Evolutionary conservation across 139 green algal genomes (phyloP).

Genomic region (Chlorella sp.): DNA sequence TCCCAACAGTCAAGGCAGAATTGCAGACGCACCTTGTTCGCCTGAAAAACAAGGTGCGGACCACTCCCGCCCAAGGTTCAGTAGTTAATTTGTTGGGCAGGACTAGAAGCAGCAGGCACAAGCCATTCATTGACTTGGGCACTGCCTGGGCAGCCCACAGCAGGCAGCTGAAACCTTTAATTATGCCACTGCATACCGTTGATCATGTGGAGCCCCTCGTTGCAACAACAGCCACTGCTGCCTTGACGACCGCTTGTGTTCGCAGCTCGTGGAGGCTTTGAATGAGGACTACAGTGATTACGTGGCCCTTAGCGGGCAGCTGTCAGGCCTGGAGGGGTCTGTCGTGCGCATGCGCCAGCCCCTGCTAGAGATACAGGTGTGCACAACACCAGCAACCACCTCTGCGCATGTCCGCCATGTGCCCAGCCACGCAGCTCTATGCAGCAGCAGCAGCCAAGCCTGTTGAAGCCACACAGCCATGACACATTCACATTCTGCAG

Average conservation of each 20-base stretch:
- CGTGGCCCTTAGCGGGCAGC: slow-evolving; percentile 75
- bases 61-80: too few relatives aligned
- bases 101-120: too few relatives aligned
- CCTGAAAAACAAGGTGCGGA: slow-evolving; percentile 64
- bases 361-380: slow-evolving; percentile 63
- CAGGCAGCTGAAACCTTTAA: neutral
- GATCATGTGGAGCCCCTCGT: neutral
- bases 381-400: neutral
- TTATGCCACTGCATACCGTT: neutral
- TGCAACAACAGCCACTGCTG: neutral
- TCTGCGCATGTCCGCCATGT: neutral
- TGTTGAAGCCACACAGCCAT: neutral
- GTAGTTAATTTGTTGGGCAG: too few relatives aligned
- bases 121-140: neutral
- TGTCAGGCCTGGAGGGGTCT: slow-evolving; percentile 79
- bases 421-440: neutral
- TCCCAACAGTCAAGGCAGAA: slow-evolving; percentile 75
- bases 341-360: slow-evolving; percentile 80
- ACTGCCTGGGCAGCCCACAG: neutral
- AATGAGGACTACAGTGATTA: slow-evolving; percentile 96
- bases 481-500: neutral
- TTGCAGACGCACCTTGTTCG: slow-evolving; percentile 62
- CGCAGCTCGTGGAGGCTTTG: slow-evolving; percentile 86
- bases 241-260: too few relatives aligned
- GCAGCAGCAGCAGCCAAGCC: too few relatives aligned